These are phyloP conservation scores for Fraxinus platypoda DNA, from an alignment of 305 asterid species.

Conservation along the genomic window DNA sequence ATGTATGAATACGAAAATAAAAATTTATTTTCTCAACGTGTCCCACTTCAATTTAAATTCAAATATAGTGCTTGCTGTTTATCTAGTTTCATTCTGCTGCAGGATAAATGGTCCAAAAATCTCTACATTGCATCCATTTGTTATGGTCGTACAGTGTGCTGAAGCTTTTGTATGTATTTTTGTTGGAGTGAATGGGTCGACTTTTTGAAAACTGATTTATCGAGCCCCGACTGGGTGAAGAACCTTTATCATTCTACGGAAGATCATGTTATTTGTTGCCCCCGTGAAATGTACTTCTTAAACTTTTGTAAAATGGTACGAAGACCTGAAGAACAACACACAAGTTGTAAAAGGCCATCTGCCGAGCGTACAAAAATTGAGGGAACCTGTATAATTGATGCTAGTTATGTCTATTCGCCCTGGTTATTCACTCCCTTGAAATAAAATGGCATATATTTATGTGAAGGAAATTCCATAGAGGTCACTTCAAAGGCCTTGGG, in stretches of 20 bases:
- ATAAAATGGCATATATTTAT: background rate
- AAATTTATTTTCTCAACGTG: background rate
- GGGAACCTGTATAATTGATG: background rate
- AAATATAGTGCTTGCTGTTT: background rate
- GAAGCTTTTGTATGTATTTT: constrained; percentile 18
- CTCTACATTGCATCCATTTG: constrained; percentile 63
- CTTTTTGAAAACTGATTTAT: constrained; percentile 11
- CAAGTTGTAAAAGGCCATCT: background rate
- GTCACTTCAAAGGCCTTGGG: background rate
- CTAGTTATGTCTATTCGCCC: background rate
- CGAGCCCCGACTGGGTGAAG: background rate
- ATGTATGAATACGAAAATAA: background rate
- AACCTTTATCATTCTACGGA: background rate
- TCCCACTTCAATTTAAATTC: background rate
- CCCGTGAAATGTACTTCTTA: background rate
- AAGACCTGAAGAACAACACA: background rate
- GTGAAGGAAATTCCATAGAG: background rate
- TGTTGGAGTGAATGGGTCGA: background rate
- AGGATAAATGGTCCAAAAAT: constrained; percentile 70
- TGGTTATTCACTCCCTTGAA: background rate
- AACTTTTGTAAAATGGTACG: background rate
- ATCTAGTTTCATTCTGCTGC: constrained; percentile 22
- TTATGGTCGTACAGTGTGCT: constrained; percentile 64
- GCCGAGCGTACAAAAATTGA: background rate
- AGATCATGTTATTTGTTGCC: background rate